Evolutionary conservation across 2,329 filamentous ascomycete genomes (phyloP).

Genomic region (Leptoxyphium fumago): DNA sequence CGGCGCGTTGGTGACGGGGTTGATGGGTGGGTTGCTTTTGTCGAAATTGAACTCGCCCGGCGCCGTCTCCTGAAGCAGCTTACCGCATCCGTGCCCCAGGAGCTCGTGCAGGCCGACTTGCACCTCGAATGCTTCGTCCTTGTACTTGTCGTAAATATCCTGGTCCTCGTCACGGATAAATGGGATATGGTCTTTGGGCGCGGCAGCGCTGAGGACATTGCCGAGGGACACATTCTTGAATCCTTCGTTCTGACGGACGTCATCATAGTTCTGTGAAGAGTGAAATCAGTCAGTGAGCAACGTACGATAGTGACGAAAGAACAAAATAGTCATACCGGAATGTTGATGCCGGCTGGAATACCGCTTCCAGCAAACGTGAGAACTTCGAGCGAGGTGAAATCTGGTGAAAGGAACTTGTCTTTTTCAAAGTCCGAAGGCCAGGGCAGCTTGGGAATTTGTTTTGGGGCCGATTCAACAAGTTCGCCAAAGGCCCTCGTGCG

Average conservation of each 20-base stretch:
- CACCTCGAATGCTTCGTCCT: slow-evolving; percentile 81
- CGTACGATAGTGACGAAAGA: background rate
- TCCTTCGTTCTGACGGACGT: slow-evolving; percentile 66
- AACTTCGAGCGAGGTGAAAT: slow-evolving; percentile 91
- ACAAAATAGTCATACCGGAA: background rate
- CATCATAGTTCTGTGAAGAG: slow-evolving; percentile 47
- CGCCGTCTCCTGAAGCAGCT: slow-evolving; percentile 78
- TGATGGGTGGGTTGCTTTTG: slow-evolving; percentile 62
- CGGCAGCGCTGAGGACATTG: slow-evolving; percentile 83
- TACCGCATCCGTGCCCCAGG: slow-evolving; percentile 78
- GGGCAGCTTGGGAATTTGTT: slow-evolving; percentile 75
- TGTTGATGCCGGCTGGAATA: slow-evolving; percentile 39
- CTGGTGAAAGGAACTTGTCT: slow-evolving; percentile 85
- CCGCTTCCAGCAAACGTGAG: slow-evolving; percentile 59
- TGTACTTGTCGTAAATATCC: slow-evolving; percentile 63
- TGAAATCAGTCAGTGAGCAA: background rate
- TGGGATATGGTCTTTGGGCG: slow-evolving; percentile 80
- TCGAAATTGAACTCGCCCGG: slow-evolving; percentile 83
- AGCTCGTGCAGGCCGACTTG: slow-evolving; percentile 93
- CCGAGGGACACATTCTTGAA: slow-evolving; percentile 92
- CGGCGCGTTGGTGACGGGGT: slow-evolving; percentile 62
- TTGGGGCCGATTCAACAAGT: slow-evolving; percentile 66
- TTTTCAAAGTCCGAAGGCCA: slow-evolving; percentile 89
- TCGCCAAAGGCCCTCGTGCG: slow-evolving; percentile 76
- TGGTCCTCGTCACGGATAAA: slow-evolving; percentile 74